Evolutionary conservation across 2,329 filamentous ascomycete genomes (phyloP).

Genomic region (Huntiella decipiens): DNA sequence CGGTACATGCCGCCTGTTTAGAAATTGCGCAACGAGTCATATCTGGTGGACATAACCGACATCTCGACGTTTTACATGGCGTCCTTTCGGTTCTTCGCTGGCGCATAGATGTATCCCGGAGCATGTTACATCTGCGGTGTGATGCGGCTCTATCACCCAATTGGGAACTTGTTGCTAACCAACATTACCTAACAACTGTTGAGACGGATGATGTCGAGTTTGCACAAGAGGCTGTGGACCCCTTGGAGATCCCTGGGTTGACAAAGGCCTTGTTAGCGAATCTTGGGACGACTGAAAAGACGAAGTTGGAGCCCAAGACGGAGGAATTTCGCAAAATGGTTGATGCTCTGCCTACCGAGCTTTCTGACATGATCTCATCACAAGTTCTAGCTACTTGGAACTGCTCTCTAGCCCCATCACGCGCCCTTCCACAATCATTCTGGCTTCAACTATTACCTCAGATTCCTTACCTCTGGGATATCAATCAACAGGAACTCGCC

Average conservation of each 20-base stretch:
- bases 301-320: background rate
- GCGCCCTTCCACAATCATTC: background rate
- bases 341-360: background rate
- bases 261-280: conserved; percentile 3
- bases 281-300: background rate
- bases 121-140: background rate
- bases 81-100: conserved; percentile 1
- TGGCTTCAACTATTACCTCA: background rate
- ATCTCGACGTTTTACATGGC: conserved; percentile 1
- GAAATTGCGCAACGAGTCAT: conserved; percentile 1
- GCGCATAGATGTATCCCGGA: conserved; percentile 2
- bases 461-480: conserved; percentile 4
- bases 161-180: conserved; percentile 6
- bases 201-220: conserved; percentile 1
- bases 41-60: background rate
- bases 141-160: conserved; percentile 4
- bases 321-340: background rate
- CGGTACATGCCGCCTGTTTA: conserved; percentile 2
- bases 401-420: background rate
- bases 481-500: background rate
- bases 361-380: background rate
- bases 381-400: background rate
- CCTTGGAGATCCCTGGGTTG: background rate
- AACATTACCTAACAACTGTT: conserved; percentile 2
- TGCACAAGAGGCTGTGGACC: background rate